Evolutionary conservation across 441 rosid genomes (phyloP).

Genomic region (Cnidoscolus chayamansa): DNA sequence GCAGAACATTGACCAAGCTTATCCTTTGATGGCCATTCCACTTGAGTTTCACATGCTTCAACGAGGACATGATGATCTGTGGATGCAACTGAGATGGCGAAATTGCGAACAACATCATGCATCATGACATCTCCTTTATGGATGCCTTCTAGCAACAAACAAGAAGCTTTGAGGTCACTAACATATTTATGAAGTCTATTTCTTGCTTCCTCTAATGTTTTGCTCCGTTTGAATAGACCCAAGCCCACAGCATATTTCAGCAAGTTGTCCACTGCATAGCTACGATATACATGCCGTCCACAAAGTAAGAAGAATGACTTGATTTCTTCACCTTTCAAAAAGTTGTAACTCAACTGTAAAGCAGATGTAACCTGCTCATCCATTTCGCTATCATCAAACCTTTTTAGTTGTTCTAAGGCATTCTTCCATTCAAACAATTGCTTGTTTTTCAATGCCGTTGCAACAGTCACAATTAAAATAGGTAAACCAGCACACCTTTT

Average conservation of each 20-base stretch:
- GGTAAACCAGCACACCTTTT: constrained; percentile 29
- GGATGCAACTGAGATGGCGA: constrained; percentile 16
- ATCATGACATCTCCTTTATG: rapidly evolving
- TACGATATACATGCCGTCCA: rapidly evolving
- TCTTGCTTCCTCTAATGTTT: not conserved
- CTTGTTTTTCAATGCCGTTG: not conserved
- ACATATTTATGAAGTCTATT: not conserved
- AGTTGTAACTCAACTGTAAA: constrained; percentile 10
- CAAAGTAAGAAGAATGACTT: constrained; percentile 7
- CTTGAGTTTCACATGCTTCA: not conserved
- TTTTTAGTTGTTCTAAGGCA: not conserved
- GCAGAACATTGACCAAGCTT: not conserved
- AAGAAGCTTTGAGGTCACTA: constrained; percentile 8
- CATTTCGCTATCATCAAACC: not conserved
- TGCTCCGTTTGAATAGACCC: not conserved
- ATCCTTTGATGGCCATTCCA: constrained; percentile 15
- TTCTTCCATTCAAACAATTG: constrained; percentile 13
- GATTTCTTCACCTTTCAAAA: constrained; percentile 5
- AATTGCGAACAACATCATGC: constrained; percentile 18
- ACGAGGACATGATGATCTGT: not conserved
- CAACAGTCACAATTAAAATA: constrained; percentile 2
- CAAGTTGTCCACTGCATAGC: not conserved
- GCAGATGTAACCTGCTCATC: not conserved
- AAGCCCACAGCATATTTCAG: constrained; percentile 8
- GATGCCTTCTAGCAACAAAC: constrained; percentile 9